phyloP scores from a whole-genome alignment of 2,329 filamentous ascomycete species.

The Pleurostoma richardsiae region DNA sequence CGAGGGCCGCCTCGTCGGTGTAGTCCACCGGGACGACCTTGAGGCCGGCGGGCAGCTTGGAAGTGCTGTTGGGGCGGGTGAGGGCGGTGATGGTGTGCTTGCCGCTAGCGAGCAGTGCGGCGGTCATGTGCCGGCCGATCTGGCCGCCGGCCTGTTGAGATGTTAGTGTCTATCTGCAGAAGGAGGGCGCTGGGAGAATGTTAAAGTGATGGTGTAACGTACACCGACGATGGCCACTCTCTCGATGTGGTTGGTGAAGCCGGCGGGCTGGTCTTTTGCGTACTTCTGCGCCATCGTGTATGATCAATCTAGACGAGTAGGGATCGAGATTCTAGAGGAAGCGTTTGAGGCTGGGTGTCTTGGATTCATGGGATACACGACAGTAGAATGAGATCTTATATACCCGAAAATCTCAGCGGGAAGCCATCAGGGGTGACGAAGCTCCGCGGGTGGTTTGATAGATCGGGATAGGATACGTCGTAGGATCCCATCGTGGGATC shows the following conservation, averaged over 20 bases:
- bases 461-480: no score
- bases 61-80: conserved; percentile 35
- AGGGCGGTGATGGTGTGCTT: conserved; percentile 45
- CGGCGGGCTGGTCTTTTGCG: conserved; percentile 4
- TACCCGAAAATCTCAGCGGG: no score
- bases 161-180: not conserved
- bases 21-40: conserved; percentile 39
- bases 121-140: conserved; percentile 12
- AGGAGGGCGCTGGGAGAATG: not conserved
- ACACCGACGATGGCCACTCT: conserved; percentile 19
- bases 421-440: no score
- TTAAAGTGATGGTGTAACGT: not conserved
- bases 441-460: no score
- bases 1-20: conserved; percentile 25
- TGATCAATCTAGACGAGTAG: no score
- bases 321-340: no score
- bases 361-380: no score
- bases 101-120: conserved; percentile 32
- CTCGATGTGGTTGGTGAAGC: conserved; percentile 12
- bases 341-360: no score
- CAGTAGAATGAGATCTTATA: no score
- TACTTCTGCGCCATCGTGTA: conserved; percentile 2
- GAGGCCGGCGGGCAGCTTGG: conserved; percentile 31
- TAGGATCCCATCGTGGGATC: no score
- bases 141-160: conserved; percentile 13